These are phyloP conservation scores for Cyberlindnera sargentensis DNA, from an alignment of 805 yeast species.

Conservation along the genomic window DNA sequence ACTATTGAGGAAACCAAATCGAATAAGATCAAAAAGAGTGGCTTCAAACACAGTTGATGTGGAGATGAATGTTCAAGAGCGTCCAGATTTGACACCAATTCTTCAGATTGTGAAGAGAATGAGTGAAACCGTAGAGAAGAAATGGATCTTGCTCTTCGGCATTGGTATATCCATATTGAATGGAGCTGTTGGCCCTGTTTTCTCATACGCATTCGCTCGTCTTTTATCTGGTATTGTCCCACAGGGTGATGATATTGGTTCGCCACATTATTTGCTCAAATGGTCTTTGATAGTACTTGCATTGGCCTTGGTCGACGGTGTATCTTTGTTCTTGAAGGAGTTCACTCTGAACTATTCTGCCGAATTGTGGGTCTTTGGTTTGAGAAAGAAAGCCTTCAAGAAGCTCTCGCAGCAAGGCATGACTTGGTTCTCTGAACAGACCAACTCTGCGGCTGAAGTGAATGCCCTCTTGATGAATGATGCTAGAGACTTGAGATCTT, in stretches of 20 bases:
- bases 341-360: slow-evolving; percentile 48
- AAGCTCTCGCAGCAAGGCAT: slow-evolving; percentile 45
- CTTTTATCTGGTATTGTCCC: slow-evolving; percentile 60
- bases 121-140: slow-evolving; percentile 23
- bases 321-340: slow-evolving; percentile 43
- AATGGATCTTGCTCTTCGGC: slow-evolving; percentile 39
- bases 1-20: background rate
- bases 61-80: slow-evolving; percentile 9
- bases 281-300: slow-evolving; percentile 68
- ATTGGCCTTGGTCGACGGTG: slow-evolving; percentile 59
- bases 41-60: background rate
- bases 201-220: slow-evolving; percentile 71
- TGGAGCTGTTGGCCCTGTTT: slow-evolving; percentile 66
- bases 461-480: slow-evolving; percentile 74
- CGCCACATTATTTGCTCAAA: slow-evolving; percentile 31
- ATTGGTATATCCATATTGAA: slow-evolving; percentile 43
- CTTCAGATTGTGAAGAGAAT: slow-evolving; percentile 23
- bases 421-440: slow-evolving; percentile 41
- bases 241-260: slow-evolving; percentile 25
- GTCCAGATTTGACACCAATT: slow-evolving; percentile 24
- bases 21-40: slow-evolving; percentile 6
- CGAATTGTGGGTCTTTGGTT: slow-evolving; percentile 55
- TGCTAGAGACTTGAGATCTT: slow-evolving; percentile 62
- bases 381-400: slow-evolving; percentile 44
- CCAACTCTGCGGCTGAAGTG: slow-evolving; percentile 41